Evolutionary conservation across 192 early-diverging fungal species (phyloP), one percentile per base, ranked within the genome.

Genomic region (Lunasporangiospora selenospora): DNA sequence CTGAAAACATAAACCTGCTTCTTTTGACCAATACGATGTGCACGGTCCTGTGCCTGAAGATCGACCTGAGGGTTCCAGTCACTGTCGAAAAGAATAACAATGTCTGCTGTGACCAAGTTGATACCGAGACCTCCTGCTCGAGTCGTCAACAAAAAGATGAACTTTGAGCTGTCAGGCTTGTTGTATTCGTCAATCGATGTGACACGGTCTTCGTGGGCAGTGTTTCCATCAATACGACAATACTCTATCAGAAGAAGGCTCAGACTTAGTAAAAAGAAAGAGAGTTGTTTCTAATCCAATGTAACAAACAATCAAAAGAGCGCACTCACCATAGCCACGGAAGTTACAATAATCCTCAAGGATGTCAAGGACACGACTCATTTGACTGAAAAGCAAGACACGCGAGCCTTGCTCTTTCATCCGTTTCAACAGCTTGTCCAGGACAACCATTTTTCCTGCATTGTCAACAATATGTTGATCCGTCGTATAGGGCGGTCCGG

Each of bases 1-100:
- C 97, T 80, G 75, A 93, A 99, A 15, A 99, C 94, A 50, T 92
- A 84, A 29, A 99, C 97, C 75, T 99, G 96, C 77, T 98, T 98
- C 32, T 90, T 99, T 67, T 99, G 97, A 6, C 97, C 97, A 45
- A 98, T 98, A 60, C 95, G 92, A 77, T 98, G 95, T 6, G 95
- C 95, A 41, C 95, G 90, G 75, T 97, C 95, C 83, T 94, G 90
- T 21, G 93, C 94, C 75, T 91, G 91, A 8, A 93, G 75, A 76
- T 95, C 91, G 4, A 88, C 89, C 65, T 90, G 88, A 31, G 90
- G 90, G 54, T 91, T 92, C 93, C 93, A 95, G 77, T 95, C 94
- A 65, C 87, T 95, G 70, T 96, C 95, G 67, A 88, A 98, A 60
- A 98, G 89, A 51, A 95, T 84, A 40, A 98, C 95, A 43, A 87